Evolutionary conservation across 2,329 filamentous ascomycete genomes (phyloP).

Genomic region (Fusarium sp.): DNA sequence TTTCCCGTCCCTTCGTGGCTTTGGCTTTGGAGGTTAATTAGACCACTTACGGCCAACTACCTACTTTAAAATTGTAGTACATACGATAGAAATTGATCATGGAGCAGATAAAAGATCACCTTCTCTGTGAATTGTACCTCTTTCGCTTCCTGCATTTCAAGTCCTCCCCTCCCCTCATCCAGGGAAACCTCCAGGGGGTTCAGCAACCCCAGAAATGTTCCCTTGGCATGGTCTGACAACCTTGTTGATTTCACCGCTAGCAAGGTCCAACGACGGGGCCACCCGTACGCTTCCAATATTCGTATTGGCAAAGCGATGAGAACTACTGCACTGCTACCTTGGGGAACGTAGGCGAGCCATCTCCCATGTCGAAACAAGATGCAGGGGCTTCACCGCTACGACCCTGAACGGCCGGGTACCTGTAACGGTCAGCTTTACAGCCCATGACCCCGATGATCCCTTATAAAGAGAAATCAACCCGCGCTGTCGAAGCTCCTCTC

Average conservation of each 20-base stretch:
- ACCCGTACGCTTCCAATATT: not conserved
- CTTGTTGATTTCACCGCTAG: not conserved
- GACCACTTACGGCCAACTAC: not conserved
- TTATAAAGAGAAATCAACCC: not conserved
- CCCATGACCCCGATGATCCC: not conserved
- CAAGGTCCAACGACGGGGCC: not conserved
- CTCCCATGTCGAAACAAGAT: not conserved
- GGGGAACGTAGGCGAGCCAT: not conserved
- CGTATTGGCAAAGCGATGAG: not conserved
- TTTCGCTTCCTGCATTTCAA: not conserved
- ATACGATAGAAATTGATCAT: too few relatives aligned
- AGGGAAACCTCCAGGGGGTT: not conserved
- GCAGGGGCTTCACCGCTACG: not conserved
- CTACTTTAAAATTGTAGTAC: not conserved
- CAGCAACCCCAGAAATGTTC: not conserved
- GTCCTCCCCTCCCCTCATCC: not conserved
- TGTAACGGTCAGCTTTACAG: not conserved
- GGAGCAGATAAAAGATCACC: not conserved
- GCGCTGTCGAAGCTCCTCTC: not conserved
- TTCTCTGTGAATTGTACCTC: not conserved
- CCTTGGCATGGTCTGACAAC: not conserved
- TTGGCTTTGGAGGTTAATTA: not conserved
- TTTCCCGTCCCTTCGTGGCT: not conserved
- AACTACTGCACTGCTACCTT: not conserved
- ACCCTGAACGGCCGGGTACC: not conserved